Conservation (phyloP, 306 rosid species). For the Fragaria iinumae region DNA sequence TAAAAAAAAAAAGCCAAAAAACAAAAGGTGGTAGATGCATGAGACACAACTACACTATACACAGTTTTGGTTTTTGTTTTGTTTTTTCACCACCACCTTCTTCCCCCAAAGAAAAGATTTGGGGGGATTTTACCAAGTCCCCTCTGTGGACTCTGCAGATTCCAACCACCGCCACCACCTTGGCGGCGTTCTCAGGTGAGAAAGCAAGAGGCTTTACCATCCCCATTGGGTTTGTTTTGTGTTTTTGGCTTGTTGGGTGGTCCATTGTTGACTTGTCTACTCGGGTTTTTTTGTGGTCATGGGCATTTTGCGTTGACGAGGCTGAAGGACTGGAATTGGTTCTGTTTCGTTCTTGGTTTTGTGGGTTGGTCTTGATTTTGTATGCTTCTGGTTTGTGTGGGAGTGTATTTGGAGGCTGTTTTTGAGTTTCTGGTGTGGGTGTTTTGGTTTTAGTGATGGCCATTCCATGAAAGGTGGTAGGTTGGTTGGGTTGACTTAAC, state of each 20-base stretch:
- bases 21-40: conserved; percentile 95
- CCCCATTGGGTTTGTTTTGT: conserved; percentile 19
- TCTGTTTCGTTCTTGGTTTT: conserved; percentile 26
- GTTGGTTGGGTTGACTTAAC: conserved; percentile 77
- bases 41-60: conserved; percentile 52
- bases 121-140: conserved; percentile 12
- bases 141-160: conserved; percentile 24
- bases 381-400: conserved; percentile 19
- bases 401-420: conserved; percentile 32
- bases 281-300: conserved; percentile 35
- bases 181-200: conserved; percentile 43
- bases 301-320: conserved; percentile 60
- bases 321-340: conserved; percentile 14
- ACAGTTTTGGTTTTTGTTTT: not conserved
- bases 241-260: conserved; percentile 14
- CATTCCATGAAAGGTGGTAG: conserved; percentile 75
- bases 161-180: conserved; percentile 34
- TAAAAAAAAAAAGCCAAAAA: not conserved
- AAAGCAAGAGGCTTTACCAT: conserved; percentile 27
- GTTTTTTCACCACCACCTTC: conserved; percentile 53
- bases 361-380: conserved; percentile 36
- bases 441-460: conserved; percentile 26
- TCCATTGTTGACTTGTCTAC: conserved; percentile 30
- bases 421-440: conserved; percentile 41
- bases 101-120: too few relatives aligned